Base-by-base conservation (phyloP, 2,329 filamentous ascomycete genomes). In the Aspergillus sp. region DNA sequence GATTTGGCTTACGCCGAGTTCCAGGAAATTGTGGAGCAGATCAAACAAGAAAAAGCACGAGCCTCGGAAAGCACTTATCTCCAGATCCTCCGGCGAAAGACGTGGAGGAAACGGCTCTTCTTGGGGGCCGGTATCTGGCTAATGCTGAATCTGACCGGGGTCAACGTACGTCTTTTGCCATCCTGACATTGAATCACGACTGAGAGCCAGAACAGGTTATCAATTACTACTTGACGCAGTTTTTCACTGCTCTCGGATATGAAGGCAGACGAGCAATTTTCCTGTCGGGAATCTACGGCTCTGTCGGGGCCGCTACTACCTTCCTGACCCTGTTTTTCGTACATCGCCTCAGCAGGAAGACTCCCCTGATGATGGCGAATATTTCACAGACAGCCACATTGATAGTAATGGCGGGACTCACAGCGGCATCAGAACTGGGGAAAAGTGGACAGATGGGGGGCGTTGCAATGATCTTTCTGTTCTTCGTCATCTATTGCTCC, bases 181-280 rank as follows among this genome's bases (percentile, higher is more conserved):
- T 51, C 83, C 79, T 19, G 77, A 77, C 38, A 65, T 80, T 27
- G 77, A 84, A 35, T 82, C 87, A 60, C 75, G 82, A 51, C 83
- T 86, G 56, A 81, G 82, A 43, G 82, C 85, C 53, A 77, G 70
- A 56, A 69, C 68, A 72, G 52, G 67, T 70, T 49, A 70, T 72
- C 45, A 62, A 62, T 46, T 70, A 71, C 55, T 71, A 71, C 51
- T 67, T 67, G 50, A 71, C 64, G 5, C 64, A 64, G 50, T 67
- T 70, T 58, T 70, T 69, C 56, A 57, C 64, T 32, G 56, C 60
- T 3, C 64, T 85, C 2, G 79, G 79, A 7, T 79, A 86, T 12
- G 74, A 74, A 1, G 80, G 78, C 3, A 68, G 71, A 30, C 72
- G 69, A 19, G 75, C 71, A 20, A 69, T 81, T 2, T 72, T 83